Base-by-base conservation (phyloP, 441 rosid genomes). In the Croton setiger region DNA sequence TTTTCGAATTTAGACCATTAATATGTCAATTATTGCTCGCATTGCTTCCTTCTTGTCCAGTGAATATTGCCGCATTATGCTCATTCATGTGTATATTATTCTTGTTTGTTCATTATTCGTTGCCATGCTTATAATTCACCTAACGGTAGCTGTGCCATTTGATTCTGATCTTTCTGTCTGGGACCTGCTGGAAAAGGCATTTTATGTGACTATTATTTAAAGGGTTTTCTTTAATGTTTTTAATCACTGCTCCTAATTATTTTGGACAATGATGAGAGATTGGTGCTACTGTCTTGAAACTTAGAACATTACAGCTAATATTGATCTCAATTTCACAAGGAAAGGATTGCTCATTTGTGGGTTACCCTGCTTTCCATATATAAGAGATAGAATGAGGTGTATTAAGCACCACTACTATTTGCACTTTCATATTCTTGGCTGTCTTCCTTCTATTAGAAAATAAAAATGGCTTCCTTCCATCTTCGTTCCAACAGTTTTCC, bases 401-500 rank as follows among this genome's bases (percentile, higher is more conserved):
- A 41, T 15, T 27, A 23, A 21, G 3, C 68, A 51, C 35, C 58
- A 54, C 21, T 2, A 51, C 27, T 43, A 43, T 15, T 5, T 35
- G 33, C 18, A 18, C 33, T n/a, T 65, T 65, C 59, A 51, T 9
- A 33, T 49, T 33, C 35, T 53, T 20, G 12, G 1, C 11, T 10
- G 3, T 27, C 31, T 53, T 21, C 23, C 5, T 51, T 14, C 36
- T 6, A 27, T 0, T 27, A 17, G 0, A 20, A 47, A 7, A 4
- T 4, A 8, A 12, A 58, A 45, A 68, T 58, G 72, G 72, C 64
- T 45, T n/a, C 57, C 35, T 45, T 36, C 23, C 64, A 47, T 47
- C 47, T 68, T 6, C 64, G 66, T 2, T 82, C 83, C 0, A 72
- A 60, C 74, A 79, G 86, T 41, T 77, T 76, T 18, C 83, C 85